Evolutionary conservation across 306 rosid genomes (phyloP).

Genomic region (Castanospermum australe): DNA sequence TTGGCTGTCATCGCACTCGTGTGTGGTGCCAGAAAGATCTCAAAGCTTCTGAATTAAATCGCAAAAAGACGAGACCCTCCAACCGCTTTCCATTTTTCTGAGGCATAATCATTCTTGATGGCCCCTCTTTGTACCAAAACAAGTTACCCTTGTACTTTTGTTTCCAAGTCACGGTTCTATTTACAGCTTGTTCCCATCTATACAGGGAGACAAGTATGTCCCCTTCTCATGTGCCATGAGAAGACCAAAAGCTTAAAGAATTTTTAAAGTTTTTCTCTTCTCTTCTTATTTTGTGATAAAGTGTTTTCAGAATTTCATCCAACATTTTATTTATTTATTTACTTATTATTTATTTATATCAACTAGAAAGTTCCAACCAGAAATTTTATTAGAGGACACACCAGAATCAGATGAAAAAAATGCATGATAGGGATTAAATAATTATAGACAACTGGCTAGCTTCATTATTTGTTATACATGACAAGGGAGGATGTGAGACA

Average conservation of each 20-base stretch:
- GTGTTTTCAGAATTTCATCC: background rate
- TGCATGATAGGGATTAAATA: background rate
- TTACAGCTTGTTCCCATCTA: conserved; percentile 2
- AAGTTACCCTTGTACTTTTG: background rate
- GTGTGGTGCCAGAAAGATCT: conserved; percentile 27
- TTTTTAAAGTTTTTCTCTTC: background rate
- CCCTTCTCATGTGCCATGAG: background rate
- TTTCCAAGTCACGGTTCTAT: conserved; percentile 18
- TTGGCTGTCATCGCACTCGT: conserved; percentile 32
- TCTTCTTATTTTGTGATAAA: background rate
- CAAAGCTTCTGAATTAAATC: conserved; percentile 15
- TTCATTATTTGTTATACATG: conserved; percentile 27
- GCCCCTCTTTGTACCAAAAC: conserved; percentile 27
- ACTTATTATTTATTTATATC: background rate
- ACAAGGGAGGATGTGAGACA: background rate
- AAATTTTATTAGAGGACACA: background rate
- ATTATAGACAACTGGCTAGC: conserved; percentile 4
- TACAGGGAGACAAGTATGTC: background rate
- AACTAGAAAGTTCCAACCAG: background rate
- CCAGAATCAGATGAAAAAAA: background rate
- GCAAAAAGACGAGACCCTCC: conserved; percentile 23
- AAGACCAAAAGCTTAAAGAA: background rate
- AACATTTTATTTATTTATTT: background rate
- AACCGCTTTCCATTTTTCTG: conserved; percentile 23
- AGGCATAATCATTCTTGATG: conserved; percentile 24